These are phyloP conservation scores for Botrytis tulipae DNA, from an alignment of 2,329 filamentous ascomycete genomes.

Conservation along the genomic window DNA sequence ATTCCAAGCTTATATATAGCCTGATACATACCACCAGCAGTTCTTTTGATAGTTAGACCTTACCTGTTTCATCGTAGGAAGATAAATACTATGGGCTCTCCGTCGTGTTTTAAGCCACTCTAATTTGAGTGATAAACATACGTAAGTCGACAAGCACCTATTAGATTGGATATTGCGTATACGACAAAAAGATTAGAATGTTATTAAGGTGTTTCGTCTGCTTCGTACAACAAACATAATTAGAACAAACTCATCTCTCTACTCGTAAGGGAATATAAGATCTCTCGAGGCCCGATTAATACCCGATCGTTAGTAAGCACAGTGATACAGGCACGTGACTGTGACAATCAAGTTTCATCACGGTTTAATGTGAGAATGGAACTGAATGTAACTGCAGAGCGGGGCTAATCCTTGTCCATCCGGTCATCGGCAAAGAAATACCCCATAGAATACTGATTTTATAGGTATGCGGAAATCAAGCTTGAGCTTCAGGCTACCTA, in stretches of 20 bases:
- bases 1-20: neutral
- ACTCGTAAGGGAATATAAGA: neutral
- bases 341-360: neutral
- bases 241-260: constrained; percentile 3
- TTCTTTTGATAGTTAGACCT: neutral
- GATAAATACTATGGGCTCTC: neutral
- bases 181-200: neutral
- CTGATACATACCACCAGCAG: neutral
- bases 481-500: neutral
- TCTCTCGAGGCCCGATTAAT: neutral
- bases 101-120: neutral
- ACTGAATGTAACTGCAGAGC: neutral
- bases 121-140: neutral
- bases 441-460: neutral
- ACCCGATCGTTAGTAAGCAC: neutral
- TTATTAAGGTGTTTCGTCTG: neutral
- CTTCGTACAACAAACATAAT: neutral
- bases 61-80: neutral
- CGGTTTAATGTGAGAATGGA: neutral
- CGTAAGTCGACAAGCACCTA: neutral
- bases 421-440: neutral
- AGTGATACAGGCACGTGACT: neutral
- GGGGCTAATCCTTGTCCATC: constrained; percentile 2
- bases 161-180: neutral
- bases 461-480: neutral